Percentiles rank a stretch among this genome's conserved stretches.
Conservation (phyloP, 139 green algal species). For the Diplosphaera chodatii region DNA sequence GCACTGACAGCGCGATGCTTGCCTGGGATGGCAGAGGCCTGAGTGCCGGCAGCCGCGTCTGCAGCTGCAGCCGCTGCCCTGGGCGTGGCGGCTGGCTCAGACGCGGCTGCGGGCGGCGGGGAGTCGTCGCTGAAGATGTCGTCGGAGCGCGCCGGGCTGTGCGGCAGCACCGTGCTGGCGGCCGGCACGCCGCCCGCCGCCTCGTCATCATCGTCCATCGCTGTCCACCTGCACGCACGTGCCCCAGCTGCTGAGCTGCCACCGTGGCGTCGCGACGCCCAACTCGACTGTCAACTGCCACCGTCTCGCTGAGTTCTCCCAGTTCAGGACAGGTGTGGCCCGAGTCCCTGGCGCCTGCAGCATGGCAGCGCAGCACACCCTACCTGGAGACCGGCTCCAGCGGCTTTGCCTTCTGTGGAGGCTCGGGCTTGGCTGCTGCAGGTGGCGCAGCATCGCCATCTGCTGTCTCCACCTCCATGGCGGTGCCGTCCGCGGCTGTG, state of each 20-base stretch:
- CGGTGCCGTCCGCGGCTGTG: too few relatives aligned
- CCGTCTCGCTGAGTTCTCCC: background rate
- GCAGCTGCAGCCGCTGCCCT: constrained; percentile 30
- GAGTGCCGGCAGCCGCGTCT: too few relatives aligned
- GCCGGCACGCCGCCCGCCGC: background rate
- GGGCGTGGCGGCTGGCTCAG: background rate
- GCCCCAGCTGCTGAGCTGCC: background rate
- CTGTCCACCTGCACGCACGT: constrained; percentile 47
- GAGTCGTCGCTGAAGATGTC: constrained; percentile 24
- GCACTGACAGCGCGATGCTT: too few relatives aligned
- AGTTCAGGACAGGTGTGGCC: too few relatives aligned
- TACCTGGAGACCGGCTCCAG: constrained; percentile 17
- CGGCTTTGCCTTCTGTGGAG: background rate
- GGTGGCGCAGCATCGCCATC: background rate
- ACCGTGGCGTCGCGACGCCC: too few relatives aligned
- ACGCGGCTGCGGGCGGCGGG: background rate
- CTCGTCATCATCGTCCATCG: constrained; percentile 56
- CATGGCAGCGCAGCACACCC: too few relatives aligned
- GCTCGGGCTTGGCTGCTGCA: background rate
- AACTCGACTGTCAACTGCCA: too few relatives aligned
- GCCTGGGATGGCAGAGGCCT: background rate
- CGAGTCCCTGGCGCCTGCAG: too few relatives aligned
- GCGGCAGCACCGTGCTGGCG: background rate
- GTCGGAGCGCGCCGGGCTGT: background rate
- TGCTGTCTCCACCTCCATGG: background rate